phyloP scores from a whole-genome alignment of 805 yeast genomes.

The Kazachstania viticola region DNA sequence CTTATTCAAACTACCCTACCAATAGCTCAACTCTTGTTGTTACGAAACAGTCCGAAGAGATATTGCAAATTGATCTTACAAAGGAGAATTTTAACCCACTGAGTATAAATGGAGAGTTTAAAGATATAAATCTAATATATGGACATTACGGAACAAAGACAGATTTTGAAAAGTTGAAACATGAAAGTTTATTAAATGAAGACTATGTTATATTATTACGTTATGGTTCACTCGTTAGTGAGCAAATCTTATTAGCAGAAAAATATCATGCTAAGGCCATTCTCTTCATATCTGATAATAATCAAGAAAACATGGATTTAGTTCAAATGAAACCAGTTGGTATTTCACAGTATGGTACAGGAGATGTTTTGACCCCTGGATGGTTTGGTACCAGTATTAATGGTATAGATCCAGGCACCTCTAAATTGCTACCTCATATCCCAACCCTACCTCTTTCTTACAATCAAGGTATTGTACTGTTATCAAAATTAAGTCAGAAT shows the following conservation, averaged over 20 bases:
- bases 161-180: conserved; percentile 38
- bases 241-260: conserved; percentile 44
- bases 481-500: conserved; percentile 14
- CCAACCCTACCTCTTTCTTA: conserved; percentile 70
- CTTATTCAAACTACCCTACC: conserved; percentile 52
- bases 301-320: conserved; percentile 14
- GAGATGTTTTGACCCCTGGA: conserved; percentile 72
- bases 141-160: conserved; percentile 51
- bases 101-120: conserved; percentile 44
- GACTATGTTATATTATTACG: conserved; percentile 47
- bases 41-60: conserved; percentile 13
- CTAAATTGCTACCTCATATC: conserved; percentile 47
- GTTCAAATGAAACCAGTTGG: conserved; percentile 37
- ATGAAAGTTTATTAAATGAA: conserved; percentile 11
- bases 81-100: conserved; percentile 53
- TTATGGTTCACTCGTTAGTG: conserved; percentile 40
- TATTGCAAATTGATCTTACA: conserved; percentile 15
- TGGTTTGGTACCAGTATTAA: conserved; percentile 36
- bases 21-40: conserved; percentile 19
- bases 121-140: conserved; percentile 40
- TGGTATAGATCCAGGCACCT: conserved; percentile 33
- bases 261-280: conserved; percentile 47
- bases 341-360: conserved; percentile 46
- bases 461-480: conserved; percentile 44
- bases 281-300: conserved; percentile 48